These are phyloP conservation scores for Vanrija sp. DNA, from an alignment of 1,284 basidiomycete species.

Conservation along the genomic window DNA sequence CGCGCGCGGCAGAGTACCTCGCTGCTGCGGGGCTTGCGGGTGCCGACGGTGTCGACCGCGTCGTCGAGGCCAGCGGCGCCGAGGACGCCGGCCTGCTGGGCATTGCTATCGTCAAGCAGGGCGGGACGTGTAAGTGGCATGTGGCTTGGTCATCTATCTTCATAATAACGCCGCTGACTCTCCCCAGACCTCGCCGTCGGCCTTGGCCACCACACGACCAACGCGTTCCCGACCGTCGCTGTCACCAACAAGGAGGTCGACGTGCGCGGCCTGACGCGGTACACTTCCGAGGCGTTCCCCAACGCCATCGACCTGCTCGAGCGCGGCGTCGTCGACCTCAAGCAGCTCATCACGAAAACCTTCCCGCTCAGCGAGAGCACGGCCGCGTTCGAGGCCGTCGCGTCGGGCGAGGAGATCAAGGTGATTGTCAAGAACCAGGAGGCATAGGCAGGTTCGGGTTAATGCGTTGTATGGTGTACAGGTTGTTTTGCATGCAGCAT, in stretches of 20 bases:
- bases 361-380: constrained; percentile 50
- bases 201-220: constrained; percentile 43
- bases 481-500: too few relatives aligned
- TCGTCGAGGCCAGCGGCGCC: constrained; percentile 60
- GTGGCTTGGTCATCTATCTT: not conserved
- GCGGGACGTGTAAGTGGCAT: constrained; percentile 46
- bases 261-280: constrained; percentile 51
- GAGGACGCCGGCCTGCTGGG: constrained; percentile 61
- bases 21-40: constrained; percentile 28
- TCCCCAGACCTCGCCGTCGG: constrained; percentile 40
- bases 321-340: constrained; percentile 55
- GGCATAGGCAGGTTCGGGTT: not conserved
- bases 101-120: constrained; percentile 60
- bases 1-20: constrained; percentile 25
- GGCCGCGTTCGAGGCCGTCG: constrained; percentile 56
- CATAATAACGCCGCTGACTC: constrained; percentile 4
- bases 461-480: too few relatives aligned
- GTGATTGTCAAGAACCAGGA: constrained; percentile 46
- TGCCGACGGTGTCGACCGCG: constrained; percentile 57
- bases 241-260: constrained; percentile 66
- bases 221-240: constrained; percentile 41
- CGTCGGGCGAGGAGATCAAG: constrained; percentile 45
- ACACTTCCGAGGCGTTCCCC: constrained; percentile 47
- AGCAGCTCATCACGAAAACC: constrained; percentile 58
- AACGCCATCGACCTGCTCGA: constrained; percentile 56